Evolutionary conservation across 129 eudicot genomes (phyloP).

Genomic region (carrot (Daucus carota)): DH1_v3.0 NC_030384.2:39404001-39404500

Average conservation of each 20-base stretch:
- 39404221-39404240: slow-evolving; percentile 9
- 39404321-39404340: slow-evolving; percentile 36
- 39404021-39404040: not conserved
- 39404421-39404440: slow-evolving; percentile 55
- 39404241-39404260: slow-evolving; percentile 11
- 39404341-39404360: slow-evolving; percentile 58
- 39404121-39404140: not conserved
- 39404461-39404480: slow-evolving; percentile 64
- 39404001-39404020: not conserved
- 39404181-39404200: slow-evolving; percentile 30
- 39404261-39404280: slow-evolving; percentile 41
- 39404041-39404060: not conserved
- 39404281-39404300: slow-evolving; percentile 47
- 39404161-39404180: slow-evolving; percentile 36
- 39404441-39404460: slow-evolving; percentile 60
- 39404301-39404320: slow-evolving; percentile 11
- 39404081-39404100: not conserved
- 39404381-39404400: slow-evolving; percentile 35
- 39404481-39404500: slow-evolving; percentile 54
- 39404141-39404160: slow-evolving; percentile 19
- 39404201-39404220: slow-evolving; percentile 7
- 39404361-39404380: slow-evolving; percentile 57
- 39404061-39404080: not conserved
- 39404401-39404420: slow-evolving; percentile 44
- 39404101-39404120: not conserved